A percentile compares a stretch with the other conserved stretches of the same genome.
Conservation (phyloP, 805 yeast species). For the Pichia heedii region DNA sequence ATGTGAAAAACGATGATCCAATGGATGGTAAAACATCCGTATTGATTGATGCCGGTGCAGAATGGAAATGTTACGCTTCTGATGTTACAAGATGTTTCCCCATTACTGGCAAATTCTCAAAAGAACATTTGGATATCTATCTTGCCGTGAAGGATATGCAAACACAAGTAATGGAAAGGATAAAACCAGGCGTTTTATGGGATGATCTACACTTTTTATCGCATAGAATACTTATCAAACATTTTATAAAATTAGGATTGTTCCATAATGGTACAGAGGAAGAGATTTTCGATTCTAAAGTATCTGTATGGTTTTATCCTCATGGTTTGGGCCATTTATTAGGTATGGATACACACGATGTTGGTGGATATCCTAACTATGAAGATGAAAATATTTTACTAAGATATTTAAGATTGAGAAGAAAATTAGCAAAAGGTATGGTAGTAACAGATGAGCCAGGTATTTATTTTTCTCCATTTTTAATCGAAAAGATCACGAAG, state of each 20-base stretch:
- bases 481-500: constrained; percentile 40
- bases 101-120: constrained; percentile 78
- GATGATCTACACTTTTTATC: constrained; percentile 75
- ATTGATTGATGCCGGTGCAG: constrained; percentile 94
- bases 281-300: constrained; percentile 62
- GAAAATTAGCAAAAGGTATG: constrained; percentile 66
- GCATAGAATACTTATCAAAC: constrained; percentile 66
- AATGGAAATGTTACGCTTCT: constrained; percentile 86
- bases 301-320: constrained; percentile 78
- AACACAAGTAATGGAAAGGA: constrained; percentile 51
- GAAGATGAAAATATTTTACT: constrained; percentile 73
- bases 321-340: constrained; percentile 93
- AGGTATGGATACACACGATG: constrained; percentile 96
- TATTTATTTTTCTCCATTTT: constrained; percentile 76
- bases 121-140: constrained; percentile 78
- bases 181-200: constrained; percentile 81
- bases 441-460: constrained; percentile 95
- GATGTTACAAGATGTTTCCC: constrained; percentile 97
- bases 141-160: constrained; percentile 81
- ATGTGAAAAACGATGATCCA: constrained; percentile 69
- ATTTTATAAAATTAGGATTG: constrained; percentile 66
- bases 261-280: constrained; percentile 48
- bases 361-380: constrained; percentile 82
- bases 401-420: constrained; percentile 70
- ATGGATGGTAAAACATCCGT: constrained; percentile 53